A percentile compares a stretch with the other conserved stretches of the same genome.
Conservation (phyloP, 2,329 filamentous ascomycete genomes). For the Ascochyta clinopodiicola region DNA sequence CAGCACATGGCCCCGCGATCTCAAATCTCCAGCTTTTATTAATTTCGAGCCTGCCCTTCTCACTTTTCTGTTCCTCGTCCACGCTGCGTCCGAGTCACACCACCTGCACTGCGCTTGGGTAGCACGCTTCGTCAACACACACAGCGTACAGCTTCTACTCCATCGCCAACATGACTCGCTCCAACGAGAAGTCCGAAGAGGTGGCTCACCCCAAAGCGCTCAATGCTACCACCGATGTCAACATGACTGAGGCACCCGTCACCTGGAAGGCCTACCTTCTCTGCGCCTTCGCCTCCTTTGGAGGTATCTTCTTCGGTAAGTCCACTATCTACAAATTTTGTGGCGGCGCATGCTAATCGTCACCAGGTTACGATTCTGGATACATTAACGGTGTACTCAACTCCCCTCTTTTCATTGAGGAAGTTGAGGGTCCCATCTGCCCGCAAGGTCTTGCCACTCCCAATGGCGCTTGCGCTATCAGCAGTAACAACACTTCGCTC, state of each 20-base stretch:
- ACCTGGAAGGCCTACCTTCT: constrained; percentile 48
- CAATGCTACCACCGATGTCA: constrained; percentile 51
- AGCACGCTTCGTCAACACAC: background rate
- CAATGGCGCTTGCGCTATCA: constrained; percentile 19
- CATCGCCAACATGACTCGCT: constrained; percentile 7
- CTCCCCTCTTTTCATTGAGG: constrained; percentile 18
- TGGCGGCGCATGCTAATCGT: constrained; percentile 44
- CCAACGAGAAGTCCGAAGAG: constrained; percentile 5
- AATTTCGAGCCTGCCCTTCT: constrained; percentile 2
- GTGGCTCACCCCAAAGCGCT: background rate
- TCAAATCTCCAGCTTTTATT: constrained; percentile 14
- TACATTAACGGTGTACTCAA: constrained; percentile 27
- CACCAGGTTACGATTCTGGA: constrained; percentile 21
- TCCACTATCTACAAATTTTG: constrained; percentile 47
- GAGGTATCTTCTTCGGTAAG: constrained; percentile 41
- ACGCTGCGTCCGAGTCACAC: constrained; percentile 2
- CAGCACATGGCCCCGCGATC: constrained; percentile 1
- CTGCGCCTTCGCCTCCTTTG: constrained; percentile 50
- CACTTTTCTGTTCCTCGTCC: constrained; percentile 1
- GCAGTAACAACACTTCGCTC: constrained; percentile 37
- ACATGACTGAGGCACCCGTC: constrained; percentile 58
- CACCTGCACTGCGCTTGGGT: background rate
- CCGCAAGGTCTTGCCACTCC: constrained; percentile 41
- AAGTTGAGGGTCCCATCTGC: constrained; percentile 15
- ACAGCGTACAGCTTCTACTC: background rate